phyloP scores from a whole-genome alignment of 345 rosid genomes.

The Cardamine resedifolia region DNA sequence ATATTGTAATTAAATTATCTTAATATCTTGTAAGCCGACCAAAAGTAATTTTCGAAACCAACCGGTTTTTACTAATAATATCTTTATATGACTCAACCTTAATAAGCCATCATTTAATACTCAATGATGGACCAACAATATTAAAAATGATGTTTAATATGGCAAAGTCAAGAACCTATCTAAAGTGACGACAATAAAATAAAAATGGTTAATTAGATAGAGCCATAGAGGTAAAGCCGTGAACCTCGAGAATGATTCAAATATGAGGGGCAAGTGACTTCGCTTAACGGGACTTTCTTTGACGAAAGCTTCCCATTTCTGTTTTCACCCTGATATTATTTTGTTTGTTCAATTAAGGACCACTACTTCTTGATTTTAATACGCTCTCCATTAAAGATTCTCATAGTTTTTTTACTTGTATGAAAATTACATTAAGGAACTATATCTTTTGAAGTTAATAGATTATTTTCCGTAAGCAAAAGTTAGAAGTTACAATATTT shows the following conservation, averaged over 20 bases:
- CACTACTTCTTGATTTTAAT: background rate
- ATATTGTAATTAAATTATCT: background rate
- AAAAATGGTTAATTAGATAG: background rate
- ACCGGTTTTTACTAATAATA: background rate
- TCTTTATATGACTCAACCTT: constrained; percentile 5
- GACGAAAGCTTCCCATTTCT: background rate
- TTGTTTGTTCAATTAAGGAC: background rate
- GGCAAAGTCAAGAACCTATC: background rate
- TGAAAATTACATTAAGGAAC: too few relatives aligned
- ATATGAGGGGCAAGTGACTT: background rate
- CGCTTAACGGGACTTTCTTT: constrained; percentile 5
- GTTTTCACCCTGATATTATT: background rate
- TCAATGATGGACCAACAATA: background rate
- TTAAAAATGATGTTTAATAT: background rate
- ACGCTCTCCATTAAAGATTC: background rate
- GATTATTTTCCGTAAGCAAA: background rate
- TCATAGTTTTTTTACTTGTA: background rate
- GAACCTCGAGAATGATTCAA: constrained; percentile 22
- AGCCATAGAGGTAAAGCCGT: background rate
- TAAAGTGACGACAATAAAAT: background rate
- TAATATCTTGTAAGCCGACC: background rate
- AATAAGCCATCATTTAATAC: background rate
- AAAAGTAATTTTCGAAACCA: background rate
- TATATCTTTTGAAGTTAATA: background rate
- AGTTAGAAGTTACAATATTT: background rate